Evolutionary conservation across 164 flowering plant species (phyloP), one percentile per base, ranked within the genome.

Genomic region (Umbilicus rupestris): DNA sequence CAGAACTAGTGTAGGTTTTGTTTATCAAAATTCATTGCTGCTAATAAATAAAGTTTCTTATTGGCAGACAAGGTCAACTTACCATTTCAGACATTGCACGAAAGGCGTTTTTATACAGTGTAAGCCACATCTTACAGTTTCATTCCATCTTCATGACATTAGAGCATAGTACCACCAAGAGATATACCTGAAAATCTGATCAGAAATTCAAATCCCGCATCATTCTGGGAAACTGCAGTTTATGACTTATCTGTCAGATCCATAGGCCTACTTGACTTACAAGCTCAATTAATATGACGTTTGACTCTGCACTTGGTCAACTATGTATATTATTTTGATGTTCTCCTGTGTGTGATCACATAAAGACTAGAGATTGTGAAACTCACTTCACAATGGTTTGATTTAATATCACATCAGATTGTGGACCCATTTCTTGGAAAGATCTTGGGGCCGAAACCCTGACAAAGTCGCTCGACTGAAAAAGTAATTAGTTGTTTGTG

Each of bases 101-200:
- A 77, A 93, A 86, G 83, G 98, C 98, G 50, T 90, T 93, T 80
- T 92, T 93, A 49, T 84, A 88, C 78, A 95, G 99, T 84, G 99
- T 95, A 89, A 74, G 97, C 72, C 73, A 46, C 41, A 71, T 60
- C 68, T 31, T 20, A 14, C 19, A 52, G 16, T 20, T 39, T 62
- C 55, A n/a, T n/a, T 45, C 49, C 1, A 15, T 16, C 17, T 45
- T 49, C 6, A 41, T 41, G 20, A 49, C 22, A 20, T 49, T 49
- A 49, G 24, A 49, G 55, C 55, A 5, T 22, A n/a, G 44, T 41
- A 12, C 44, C 6, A 20, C 26, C 3, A 26, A n/a, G 7, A 20
- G 2, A 22, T 22, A 12, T 49, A 12, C 26, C 55, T n/a, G 26
- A n/a, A 49, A n/a, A 20, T 26, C 26, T 49, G 55, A 12, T 16